Evolutionary conservation across 805 yeast species (phyloP), one percentile per base, ranked within the genome.

Genomic region (Wickerhamiella siamensis): DNA sequence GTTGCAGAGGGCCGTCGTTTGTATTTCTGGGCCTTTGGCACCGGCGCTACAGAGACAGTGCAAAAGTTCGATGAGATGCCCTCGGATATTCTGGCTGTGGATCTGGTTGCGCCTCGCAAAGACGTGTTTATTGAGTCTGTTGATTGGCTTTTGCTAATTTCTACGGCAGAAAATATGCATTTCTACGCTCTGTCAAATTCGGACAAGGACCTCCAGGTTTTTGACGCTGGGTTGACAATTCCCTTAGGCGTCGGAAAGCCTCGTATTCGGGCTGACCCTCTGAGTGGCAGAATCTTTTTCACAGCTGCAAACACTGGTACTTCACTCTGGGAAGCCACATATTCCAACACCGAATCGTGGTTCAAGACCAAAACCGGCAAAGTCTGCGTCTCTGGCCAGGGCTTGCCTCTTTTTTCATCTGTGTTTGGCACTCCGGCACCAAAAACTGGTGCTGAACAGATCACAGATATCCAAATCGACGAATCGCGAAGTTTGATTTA

Each of bases 251-350:
- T 79, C 14, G 72, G 75, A 33, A 83, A 79, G 14, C 73, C 74
- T 52, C 70, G 73, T 34, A 72, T 88, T 41, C 65, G 70, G 1
- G 65, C 72, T 2, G 72, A 74, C 52, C 74, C 74, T 17, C 61
- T 64, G 35, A 77, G 91, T 1, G 80, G 83, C 37, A 86, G 88
- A 43, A 74, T 91, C 4, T 83, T 83, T 56, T 83, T 93, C 58
- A 70, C 82, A 6, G 93, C 94, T n/a, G 71, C 70, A 33, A 75
- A 78, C 17, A 84, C 82, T 49, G 88, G 86, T 1, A 39, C 55
- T 16, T 76, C 87, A 51, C 68, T 91, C 34, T 91, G 95, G 95
- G 88, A 83, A 55, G 65, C 91, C 42, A 77, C 75, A 45, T 91
- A 91, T 57, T 72, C 87, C 4, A 80, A 78, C 49, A 72, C 80